Evolutionary conservation across 106 monocot genomes (phyloP).

Genomic region (Ottelia alismoides): DNA sequence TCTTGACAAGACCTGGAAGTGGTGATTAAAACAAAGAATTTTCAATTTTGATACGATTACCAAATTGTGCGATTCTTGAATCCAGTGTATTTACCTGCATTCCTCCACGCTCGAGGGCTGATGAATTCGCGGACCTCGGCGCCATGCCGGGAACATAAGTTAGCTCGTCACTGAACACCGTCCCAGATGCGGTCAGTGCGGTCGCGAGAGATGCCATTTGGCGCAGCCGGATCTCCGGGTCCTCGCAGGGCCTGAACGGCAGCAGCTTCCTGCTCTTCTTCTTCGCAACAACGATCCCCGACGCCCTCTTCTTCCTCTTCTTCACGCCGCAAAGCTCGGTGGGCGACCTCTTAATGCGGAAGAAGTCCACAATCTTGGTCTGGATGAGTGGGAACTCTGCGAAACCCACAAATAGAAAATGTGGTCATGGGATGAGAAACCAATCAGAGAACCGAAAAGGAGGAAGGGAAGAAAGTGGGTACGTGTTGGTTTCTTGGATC

Average conservation of each 20-base stretch:
- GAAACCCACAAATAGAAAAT: neutral
- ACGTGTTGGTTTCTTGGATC: constrained; percentile 36
- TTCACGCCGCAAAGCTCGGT: constrained; percentile 10
- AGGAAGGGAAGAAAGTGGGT: neutral
- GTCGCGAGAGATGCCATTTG: constrained; percentile 97
- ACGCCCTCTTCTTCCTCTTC: constrained; percentile 25
- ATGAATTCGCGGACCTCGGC: constrained; percentile 51
- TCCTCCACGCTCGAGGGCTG: constrained; percentile 57
- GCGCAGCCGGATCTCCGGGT: constrained; percentile 42
- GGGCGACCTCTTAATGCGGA: constrained; percentile 57
- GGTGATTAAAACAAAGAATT: too few species aligned
- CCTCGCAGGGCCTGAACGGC: constrained; percentile 61
- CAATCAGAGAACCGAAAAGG: neutral
- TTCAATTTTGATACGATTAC: too few species aligned
- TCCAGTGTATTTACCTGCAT: too few species aligned
- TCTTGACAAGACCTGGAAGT: constrained; percentile 57
- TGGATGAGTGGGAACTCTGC: constrained; percentile 87
- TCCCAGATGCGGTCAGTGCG: constrained; percentile 51
- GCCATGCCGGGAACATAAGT: constrained; percentile 61
- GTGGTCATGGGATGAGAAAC: neutral
- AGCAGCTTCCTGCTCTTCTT: constrained; percentile 82
- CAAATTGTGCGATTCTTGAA: too few species aligned
- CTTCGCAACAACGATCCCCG: constrained; percentile 22
- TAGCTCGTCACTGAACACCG: constrained; percentile 75
- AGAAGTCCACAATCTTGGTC: constrained; percentile 94